phyloP scores from a whole-genome alignment of 352 stramenopile species.

The Hyaloperonospora brassicae region DNA sequence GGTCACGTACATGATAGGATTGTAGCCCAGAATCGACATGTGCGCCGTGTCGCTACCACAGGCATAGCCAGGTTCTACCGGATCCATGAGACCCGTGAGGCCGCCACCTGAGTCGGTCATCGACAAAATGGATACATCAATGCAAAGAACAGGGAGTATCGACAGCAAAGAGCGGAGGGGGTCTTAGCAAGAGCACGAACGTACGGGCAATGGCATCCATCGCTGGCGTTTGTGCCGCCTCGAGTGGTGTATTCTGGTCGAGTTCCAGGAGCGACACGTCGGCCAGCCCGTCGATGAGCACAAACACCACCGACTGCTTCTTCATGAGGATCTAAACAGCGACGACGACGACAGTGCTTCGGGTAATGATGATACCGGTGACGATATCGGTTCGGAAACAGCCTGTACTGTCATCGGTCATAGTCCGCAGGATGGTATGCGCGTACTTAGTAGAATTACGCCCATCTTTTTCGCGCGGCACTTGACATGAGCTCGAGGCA shows the following conservation, averaged over 20 bases:
- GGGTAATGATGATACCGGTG: too few species aligned
- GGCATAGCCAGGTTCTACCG: constrained; percentile 73
- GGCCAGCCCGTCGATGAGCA: constrained; percentile 81
- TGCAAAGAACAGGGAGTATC: neutral
- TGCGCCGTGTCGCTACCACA: constrained; percentile 84
- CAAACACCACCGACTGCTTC: constrained; percentile 63
- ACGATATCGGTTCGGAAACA: too few species aligned
- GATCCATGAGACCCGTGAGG: constrained; percentile 79
- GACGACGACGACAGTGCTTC: too few species aligned
- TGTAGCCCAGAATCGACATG: constrained; percentile 87
- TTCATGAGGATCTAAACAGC: constrained; percentile 23
- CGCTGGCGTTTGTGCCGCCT: constrained; percentile 57
- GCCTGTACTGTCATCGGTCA: too few species aligned
- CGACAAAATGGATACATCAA: neutral
- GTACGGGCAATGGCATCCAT: constrained; percentile 82
- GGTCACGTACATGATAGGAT: constrained; percentile 56
- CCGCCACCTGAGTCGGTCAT: constrained; percentile 33
- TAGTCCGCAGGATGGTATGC: too few species aligned
- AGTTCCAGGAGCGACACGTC: constrained; percentile 65
- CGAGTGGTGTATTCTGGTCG: constrained; percentile 47
- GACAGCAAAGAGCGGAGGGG: neutral
- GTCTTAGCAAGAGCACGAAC: constrained; percentile 1
- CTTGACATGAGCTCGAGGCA: too few species aligned
- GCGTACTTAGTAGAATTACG: too few species aligned
- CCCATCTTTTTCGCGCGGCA: too few species aligned